Evolutionary conservation across 148 eudicot species (phyloP).

Genomic region (Pouteria glomerata): DNA sequence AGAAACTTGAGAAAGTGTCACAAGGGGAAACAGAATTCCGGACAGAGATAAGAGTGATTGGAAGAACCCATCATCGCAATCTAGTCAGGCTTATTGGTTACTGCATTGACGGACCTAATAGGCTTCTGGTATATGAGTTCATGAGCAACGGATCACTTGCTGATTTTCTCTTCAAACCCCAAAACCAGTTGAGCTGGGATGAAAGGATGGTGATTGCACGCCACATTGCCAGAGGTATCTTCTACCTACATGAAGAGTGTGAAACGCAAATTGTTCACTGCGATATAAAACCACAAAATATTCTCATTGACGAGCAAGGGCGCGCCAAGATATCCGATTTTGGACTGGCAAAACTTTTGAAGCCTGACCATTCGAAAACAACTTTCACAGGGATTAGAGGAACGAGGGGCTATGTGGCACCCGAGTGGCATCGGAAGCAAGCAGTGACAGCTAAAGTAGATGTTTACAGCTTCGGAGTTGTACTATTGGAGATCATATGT

Average conservation of each 20-base stretch:
- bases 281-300: constrained; percentile 13
- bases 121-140: constrained; percentile 4
- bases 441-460: constrained; percentile 1
- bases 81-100: constrained; percentile 8
- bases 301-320: not conserved
- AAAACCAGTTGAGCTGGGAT: not conserved
- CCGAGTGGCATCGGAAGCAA: constrained; percentile 6
- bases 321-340: constrained; percentile 6
- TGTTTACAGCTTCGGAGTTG: constrained; percentile 5
- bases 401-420: constrained; percentile 3
- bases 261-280: constrained; percentile 15
- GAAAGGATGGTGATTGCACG: not conserved
- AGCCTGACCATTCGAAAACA: not conserved
- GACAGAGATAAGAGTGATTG: constrained; percentile 7
- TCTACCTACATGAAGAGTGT: constrained; percentile 12
- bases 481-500: constrained; percentile 10
- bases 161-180: not conserved
- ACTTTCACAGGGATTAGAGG: constrained; percentile 6
- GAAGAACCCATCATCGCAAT: constrained; percentile 9
- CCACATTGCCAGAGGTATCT: constrained; percentile 7
- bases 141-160: constrained; percentile 14
- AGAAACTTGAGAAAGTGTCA: constrained; percentile 4
- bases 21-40: constrained; percentile 10
- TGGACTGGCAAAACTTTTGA: constrained; percentile 8
- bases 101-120: constrained; percentile 7